These are phyloP conservation scores for Sporothrix brunneoviolacea DNA, from an alignment of 2,329 filamentous ascomycete genomes.

Conservation along the genomic window DNA sequence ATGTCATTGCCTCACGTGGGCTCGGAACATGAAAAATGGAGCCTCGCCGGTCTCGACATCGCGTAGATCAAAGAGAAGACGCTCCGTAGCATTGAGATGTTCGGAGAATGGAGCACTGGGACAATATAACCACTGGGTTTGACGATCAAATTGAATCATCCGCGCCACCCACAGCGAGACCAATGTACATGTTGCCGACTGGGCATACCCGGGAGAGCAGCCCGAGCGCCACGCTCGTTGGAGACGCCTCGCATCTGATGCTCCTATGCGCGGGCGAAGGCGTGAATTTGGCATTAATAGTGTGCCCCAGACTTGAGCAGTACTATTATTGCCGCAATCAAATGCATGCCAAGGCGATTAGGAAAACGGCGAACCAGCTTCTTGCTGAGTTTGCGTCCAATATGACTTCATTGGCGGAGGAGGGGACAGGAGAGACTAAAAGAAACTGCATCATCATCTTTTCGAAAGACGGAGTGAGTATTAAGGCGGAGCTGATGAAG, in stretches of 20 bases:
- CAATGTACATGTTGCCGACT: not conserved
- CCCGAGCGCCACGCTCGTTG: not conserved
- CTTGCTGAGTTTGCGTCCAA: not conserved
- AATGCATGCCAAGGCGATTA: not conserved
- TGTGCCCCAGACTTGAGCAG: not conserved
- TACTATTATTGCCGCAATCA: not conserved
- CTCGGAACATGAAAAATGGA: too few relatives aligned
- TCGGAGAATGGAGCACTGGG: too few relatives aligned
- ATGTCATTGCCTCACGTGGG: not conserved
- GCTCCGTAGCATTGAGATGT: too few relatives aligned
- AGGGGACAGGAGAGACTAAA: not conserved
- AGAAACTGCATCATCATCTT: not conserved
- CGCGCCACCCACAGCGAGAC: not conserved
- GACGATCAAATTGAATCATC: not conserved
- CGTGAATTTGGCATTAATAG: not conserved
- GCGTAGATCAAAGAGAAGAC: not conserved
- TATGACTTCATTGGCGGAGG: not conserved
- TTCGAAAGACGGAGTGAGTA: not conserved
- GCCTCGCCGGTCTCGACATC: too few relatives aligned
- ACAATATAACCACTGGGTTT: too few relatives aligned
- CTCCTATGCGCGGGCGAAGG: not conserved
- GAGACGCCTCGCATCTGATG: slow-evolving; percentile 4
- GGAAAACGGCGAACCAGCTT: not conserved
- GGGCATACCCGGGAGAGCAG: not conserved
- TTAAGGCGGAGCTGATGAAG: slow-evolving; percentile 2